Percentiles rank a stretch among this genome's conserved stretches.
These are phyloP conservation scores for Daldinia caldariorum DNA, from an alignment of 495 filamentous ascomycete genomes.

Conservation along the genomic window DNA sequence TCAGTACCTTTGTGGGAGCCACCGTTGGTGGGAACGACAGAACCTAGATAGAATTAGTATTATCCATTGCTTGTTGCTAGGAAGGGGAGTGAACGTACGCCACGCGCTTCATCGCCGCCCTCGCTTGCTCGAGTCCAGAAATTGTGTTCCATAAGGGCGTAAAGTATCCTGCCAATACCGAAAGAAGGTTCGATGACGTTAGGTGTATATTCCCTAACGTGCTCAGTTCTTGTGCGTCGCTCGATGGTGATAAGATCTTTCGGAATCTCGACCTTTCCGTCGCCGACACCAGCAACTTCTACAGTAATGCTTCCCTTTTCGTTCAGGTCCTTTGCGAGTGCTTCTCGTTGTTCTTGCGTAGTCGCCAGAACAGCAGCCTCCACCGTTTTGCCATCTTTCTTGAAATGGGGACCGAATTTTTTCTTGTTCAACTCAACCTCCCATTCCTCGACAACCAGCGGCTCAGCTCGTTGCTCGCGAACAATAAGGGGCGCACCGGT, in stretches of 20 bases:
- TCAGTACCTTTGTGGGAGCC: slow-evolving; percentile 79
- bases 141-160: slow-evolving; percentile 69
- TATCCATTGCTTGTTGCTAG: neutral
- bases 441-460: slow-evolving; percentile 68
- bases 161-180: slow-evolving; percentile 74
- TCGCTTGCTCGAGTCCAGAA: slow-evolving; percentile 73
- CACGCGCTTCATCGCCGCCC: slow-evolving; percentile 72
- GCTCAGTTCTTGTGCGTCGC: slow-evolving; percentile 62
- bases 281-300: slow-evolving; percentile 62
- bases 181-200: slow-evolving; percentile 80
- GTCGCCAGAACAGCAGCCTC: slow-evolving; percentile 66
- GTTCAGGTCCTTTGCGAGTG: slow-evolving; percentile 60
- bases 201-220: slow-evolving; percentile 69
- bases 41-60: slow-evolving; percentile 57
- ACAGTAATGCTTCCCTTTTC: slow-evolving; percentile 65
- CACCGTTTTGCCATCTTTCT: slow-evolving; percentile 68
- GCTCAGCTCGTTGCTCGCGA: slow-evolving; percentile 65
- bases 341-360: slow-evolving; percentile 64
- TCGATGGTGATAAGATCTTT: slow-evolving; percentile 67
- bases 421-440: slow-evolving; percentile 70
- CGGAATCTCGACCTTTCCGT: slow-evolving; percentile 66
- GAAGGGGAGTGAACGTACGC: slow-evolving; percentile 58
- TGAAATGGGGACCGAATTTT: slow-evolving; percentile 71
- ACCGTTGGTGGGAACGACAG: slow-evolving; percentile 78
- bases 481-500: slow-evolving; percentile 69